These are phyloP conservation scores for Boletus insuetus DNA, from an alignment of 768 basidiomycete genomes.

Conservation along the genomic window DNA sequence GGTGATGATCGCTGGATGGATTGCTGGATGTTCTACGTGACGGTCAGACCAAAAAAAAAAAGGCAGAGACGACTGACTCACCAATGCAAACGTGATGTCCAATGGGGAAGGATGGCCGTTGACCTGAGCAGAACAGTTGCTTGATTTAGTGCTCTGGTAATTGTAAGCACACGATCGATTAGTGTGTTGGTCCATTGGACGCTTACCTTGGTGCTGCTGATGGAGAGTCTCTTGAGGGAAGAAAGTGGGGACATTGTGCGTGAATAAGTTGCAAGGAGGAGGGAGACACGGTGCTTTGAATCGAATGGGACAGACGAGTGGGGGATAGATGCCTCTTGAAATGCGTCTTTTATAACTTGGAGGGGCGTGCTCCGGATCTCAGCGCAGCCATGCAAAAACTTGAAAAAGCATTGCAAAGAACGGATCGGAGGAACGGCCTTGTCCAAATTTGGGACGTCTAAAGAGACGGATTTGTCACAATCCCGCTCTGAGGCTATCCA, in stretches of 20 bases:
- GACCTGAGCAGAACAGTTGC: conserved; percentile 10
- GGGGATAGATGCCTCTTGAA: not conserved
- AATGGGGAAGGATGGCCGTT: conserved; percentile 15
- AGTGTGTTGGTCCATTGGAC: not conserved
- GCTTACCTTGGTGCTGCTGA: conserved; percentile 20
- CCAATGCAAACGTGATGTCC: conserved; percentile 22
- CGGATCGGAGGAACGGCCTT: no score
- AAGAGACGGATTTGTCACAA: no score
- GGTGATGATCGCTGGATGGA: conserved; percentile 1
- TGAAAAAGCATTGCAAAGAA: no score
- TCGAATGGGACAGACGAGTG: not conserved
- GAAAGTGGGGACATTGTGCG: conserved; percentile 17
- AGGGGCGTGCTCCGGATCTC: conserved; percentile 12
- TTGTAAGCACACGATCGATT: not conserved
- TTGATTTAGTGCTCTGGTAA: conserved; percentile 20
- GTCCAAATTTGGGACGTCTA: no score
- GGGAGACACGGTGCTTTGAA: not conserved
- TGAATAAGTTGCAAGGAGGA: not conserved
- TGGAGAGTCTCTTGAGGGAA: conserved; percentile 23
- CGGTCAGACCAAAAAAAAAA: not conserved
- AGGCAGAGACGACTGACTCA: conserved; percentile 7
- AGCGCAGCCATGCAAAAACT: no score
- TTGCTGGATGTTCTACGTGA: conserved; percentile 7
- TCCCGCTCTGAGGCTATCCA: no score
- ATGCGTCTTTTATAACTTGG: conserved; percentile 20